These are phyloP conservation scores for Xylaria sp. DNA, from an alignment of 2,329 filamentous ascomycete genomes.

Conservation along the genomic window DNA sequence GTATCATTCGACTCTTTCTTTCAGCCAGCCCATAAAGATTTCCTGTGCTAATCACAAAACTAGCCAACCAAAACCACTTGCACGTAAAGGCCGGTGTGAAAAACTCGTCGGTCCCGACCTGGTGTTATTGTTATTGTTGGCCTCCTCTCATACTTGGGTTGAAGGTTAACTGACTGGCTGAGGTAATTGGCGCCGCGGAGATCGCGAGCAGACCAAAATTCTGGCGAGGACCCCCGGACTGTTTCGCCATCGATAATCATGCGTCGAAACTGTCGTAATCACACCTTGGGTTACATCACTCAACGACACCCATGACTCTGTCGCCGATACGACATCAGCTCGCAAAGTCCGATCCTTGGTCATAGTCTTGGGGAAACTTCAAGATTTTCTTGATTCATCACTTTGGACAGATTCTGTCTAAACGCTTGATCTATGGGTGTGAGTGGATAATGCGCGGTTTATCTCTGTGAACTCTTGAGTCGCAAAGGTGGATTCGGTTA, in stretches of 20 bases:
- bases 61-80: conserved; percentile 13
- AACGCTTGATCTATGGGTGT: conserved; percentile 3
- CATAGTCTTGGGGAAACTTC: background rate
- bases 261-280: conserved; percentile 17
- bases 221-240: conserved; percentile 16
- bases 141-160: conserved; percentile 11
- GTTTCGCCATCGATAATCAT: background rate
- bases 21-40: conserved; percentile 26
- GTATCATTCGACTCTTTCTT: conserved; percentile 31
- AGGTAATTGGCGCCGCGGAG: conserved; percentile 7
- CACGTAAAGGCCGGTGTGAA: conserved; percentile 15
- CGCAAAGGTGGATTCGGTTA: background rate
- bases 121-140: conserved; percentile 3
- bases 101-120: conserved; percentile 20
- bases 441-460: conserved; percentile 9
- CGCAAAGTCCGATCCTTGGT: conserved; percentile 7
- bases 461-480: background rate
- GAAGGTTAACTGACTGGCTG: background rate
- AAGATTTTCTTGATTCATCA: background rate
- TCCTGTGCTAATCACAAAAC: background rate
- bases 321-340: conserved; percentile 13
- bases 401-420: conserved; percentile 5
- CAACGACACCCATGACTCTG: conserved; percentile 9
- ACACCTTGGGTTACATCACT: conserved; percentile 27
- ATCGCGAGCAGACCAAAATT: conserved; percentile 20